Percentiles rank a stretch among this genome's conserved stretches.
phyloP scores from a whole-genome alignment of 768 basidiomycete species.

The Mycena galopus region DNA sequence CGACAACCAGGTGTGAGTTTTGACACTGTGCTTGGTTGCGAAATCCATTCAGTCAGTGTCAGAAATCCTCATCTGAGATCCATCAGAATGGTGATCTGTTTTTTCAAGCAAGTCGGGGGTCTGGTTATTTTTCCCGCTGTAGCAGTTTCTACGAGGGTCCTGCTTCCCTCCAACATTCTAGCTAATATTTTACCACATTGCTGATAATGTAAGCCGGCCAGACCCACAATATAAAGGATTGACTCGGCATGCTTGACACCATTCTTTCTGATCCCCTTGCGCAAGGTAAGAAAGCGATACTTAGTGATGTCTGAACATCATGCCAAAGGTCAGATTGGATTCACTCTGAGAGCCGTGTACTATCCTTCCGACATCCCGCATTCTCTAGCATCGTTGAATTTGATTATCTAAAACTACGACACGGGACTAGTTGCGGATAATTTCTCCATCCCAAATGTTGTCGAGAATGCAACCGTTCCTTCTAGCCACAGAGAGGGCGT shows the following conservation, averaged over 20 bases:
- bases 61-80: slow-evolving; percentile 70
- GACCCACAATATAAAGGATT: slow-evolving; percentile 37
- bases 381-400: slow-evolving; percentile 72
- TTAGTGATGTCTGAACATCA: not conserved
- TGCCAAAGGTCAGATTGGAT: slow-evolving; percentile 61
- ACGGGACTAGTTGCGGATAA: no score
- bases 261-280: slow-evolving; percentile 67
- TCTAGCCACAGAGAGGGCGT: no score
- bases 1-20: slow-evolving; percentile 55
- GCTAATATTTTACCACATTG: not conserved
- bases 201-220: slow-evolving; percentile 3
- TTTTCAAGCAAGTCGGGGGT: slow-evolving; percentile 60
- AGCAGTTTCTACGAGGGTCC: slow-evolving; percentile 54
- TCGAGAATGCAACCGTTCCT: no score
- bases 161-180: slow-evolving; percentile 9
- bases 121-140: slow-evolving; percentile 51
- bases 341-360: slow-evolving; percentile 74
- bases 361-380: slow-evolving; percentile 73
- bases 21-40: no score
- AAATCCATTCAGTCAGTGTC: no score
- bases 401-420: no score
- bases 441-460: no score
- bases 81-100: slow-evolving; percentile 77
- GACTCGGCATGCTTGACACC: slow-evolving; percentile 48
- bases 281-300: slow-evolving; percentile 59